Conservation (phyloP, 2,329 filamentous ascomycete genomes). For the Leptographium procerum region DNA sequence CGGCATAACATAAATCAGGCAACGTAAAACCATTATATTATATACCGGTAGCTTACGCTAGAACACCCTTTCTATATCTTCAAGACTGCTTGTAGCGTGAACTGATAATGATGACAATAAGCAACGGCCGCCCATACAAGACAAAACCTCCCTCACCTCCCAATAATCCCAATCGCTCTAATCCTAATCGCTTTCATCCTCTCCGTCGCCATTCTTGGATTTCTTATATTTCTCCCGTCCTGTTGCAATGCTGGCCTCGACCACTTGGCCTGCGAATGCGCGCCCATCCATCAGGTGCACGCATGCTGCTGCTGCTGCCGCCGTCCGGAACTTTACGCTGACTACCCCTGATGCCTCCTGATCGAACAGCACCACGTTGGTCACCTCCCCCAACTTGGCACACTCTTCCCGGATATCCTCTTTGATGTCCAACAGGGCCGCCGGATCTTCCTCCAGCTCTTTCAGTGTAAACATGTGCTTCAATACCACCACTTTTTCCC, state of each 20-base stretch:
- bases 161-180: constrained; percentile 13
- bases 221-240: constrained; percentile 52
- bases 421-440: constrained; percentile 79
- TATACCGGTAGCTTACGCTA: not conserved
- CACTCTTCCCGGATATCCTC: constrained; percentile 90
- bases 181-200: constrained; percentile 14
- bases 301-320: constrained; percentile 60
- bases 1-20: no score
- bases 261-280: constrained; percentile 60
- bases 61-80: not conserved
- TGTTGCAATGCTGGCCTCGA: constrained; percentile 60
- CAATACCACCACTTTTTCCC: constrained; percentile 75
- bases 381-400: constrained; percentile 73
- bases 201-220: constrained; percentile 14
- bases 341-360: constrained; percentile 74
- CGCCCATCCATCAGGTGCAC: constrained; percentile 67
- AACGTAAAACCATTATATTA: not conserved
- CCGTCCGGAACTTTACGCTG: constrained; percentile 67
- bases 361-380: constrained; percentile 85
- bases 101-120: not conserved
- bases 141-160: not conserved
- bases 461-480: constrained; percentile 86
- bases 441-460: constrained; percentile 76
- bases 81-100: not conserved
- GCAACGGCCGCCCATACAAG: not conserved